A percentile compares a stretch with the other conserved stretches of the same genome.
These are phyloP conservation scores for Podospora fimiseda DNA, from an alignment of 495 filamentous ascomycete genomes.

Conservation along the genomic window DNA sequence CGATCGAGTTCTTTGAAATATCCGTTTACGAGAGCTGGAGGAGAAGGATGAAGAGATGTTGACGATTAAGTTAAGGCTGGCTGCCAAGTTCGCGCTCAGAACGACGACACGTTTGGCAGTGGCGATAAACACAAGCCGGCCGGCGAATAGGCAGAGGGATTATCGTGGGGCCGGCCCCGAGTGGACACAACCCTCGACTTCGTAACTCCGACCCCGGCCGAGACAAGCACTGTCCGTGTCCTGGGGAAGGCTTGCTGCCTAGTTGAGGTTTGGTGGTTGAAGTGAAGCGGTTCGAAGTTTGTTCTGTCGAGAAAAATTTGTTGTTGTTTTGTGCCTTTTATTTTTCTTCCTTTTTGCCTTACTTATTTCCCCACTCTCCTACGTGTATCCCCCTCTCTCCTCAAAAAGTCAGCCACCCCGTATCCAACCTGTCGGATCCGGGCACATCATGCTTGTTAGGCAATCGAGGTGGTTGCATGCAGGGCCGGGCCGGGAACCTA, in stretches of 20 bases:
- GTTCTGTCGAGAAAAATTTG: not conserved
- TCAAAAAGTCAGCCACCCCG: too few relatives aligned
- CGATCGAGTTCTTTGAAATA: not conserved
- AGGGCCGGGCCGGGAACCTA: not conserved
- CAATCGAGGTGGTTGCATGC: not conserved
- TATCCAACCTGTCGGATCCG: too few relatives aligned
- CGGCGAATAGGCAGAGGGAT: not conserved
- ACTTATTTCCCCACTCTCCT: too few relatives aligned
- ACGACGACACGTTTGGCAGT: not conserved
- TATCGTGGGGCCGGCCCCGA: not conserved
- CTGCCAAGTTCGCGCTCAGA: not conserved
- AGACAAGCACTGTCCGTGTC: conserved; percentile 5
- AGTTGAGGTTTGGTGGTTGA: not conserved
- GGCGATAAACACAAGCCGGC: not conserved
- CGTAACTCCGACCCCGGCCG: not conserved
- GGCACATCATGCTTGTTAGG: too few relatives aligned
- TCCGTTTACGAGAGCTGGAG: too few relatives aligned
- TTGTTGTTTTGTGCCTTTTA: not conserved
- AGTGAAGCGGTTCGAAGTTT: not conserved
- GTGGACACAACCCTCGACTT: not conserved
- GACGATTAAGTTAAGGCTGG: too few relatives aligned
- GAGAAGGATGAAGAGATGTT: too few relatives aligned
- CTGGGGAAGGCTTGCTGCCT: not conserved
- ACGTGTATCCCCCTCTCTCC: too few relatives aligned
- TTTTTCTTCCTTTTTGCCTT: too few relatives aligned